Evolutionary conservation across 305 asterid genomes (phyloP), one percentile per base, ranked within the genome.

Genomic region (Striga hermonthica): DNA sequence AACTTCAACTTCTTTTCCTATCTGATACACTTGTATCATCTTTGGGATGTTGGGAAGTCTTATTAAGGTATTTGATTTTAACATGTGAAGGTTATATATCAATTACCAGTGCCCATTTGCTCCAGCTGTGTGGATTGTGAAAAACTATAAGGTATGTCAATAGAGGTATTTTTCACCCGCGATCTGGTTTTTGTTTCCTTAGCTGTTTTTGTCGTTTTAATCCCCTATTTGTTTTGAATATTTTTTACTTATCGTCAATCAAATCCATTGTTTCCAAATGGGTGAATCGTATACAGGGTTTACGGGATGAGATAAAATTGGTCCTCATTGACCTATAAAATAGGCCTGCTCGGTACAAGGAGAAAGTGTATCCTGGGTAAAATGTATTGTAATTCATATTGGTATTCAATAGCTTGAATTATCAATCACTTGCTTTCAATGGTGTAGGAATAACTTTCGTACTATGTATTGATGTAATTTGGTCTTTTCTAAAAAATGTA

Each of bases 261-360:
- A 22, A 22, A 22, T 0, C 4, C 59, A 3, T 8, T 15, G 57
- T 16, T 8, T 49, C 55, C 28, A 13, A 16, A 5, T 28, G 14
- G 10, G 10, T 55, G 9, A 1, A 14, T 48, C 3, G 10, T 37
- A 11, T 70, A 34, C 77, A 89, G 98, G 98, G 97, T 0, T 73
- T 91, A 58, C 89, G 84, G 9, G 86, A 84, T 45, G 72, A 79
- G 86, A 80, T 91, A 38, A 83, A 87, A 65, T 53, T 91, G 74
- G 95, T 91, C 54, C 78, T 89, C 1, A 82, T 91, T 61, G 78
- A 89, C 70, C 95, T 91, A 22, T 66, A 74, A 11, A 79, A 82
- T 72, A 77, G 81, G 76, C 98, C 98, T 37, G 79, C 82, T 71
- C 88, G 98, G 98, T 88, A 84, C 79, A 86, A 86, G 90, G 98